Evolutionary conservation across 768 basidiomycete genomes (phyloP), one percentile per base, ranked within the genome.

Genomic region (Psilocybe cyanescens): DNA sequence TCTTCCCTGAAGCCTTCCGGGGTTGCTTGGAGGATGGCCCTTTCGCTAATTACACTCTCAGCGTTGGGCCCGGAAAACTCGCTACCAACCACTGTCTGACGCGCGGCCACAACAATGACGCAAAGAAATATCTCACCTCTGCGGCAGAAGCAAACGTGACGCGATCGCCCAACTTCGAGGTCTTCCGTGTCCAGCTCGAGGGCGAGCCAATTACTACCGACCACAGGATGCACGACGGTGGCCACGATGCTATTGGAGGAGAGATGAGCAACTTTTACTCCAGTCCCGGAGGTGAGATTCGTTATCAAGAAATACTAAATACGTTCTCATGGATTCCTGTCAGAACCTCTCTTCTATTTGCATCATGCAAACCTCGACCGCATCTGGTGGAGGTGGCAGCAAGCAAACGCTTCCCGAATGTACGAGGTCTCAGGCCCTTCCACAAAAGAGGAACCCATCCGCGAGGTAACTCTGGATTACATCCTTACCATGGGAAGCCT

Each of bases 371-470:
- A 77, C 57, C 67, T 80, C 19, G 77, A 79, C 50, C 72, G 77
- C 16, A 68, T 79, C 7, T 80, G 78, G 78, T 77, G 76, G 78
- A 31, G 62, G 4, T 81, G 79, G 79, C 78, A 78, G 49, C 60
- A 64, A 17, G 57, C 64, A 30, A 4, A 24, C 16, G 49, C 53
- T 2, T 63, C 58, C 3, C 71, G 75, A 28, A 55, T 79, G 28
- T 71, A 71, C 30, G 75, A 75, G 14, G 69, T 80, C 5, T 75
- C 76, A 3, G 78, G 78, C n/a, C 72, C 70, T 7, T 67, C 75
- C 14, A 63, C 65, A 4, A 58, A 55, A 9, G 70, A 70, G 11
- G 74, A 75, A 0, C 68, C 56, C 17, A 75, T 67, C 50, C 52
- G 46, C 7, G 71, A 75, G 33, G 71, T 77, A n/a, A 79, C 78